These are phyloP conservation scores for Wickerhamomyces sp. DNA, from an alignment of 1,139 yeast genomes.

Conservation along the genomic window DNA sequence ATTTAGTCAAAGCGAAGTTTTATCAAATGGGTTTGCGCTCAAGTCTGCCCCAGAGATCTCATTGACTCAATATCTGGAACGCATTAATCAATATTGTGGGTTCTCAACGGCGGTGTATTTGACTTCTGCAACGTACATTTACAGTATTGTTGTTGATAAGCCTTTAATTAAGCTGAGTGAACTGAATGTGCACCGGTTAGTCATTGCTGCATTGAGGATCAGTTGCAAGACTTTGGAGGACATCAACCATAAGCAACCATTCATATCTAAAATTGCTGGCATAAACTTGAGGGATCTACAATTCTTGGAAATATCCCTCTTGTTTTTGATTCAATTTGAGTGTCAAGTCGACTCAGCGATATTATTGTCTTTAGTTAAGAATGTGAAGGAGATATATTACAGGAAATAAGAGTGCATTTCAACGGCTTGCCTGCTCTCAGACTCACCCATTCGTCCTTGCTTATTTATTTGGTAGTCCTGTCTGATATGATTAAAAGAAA, in stretches of 20 bases:
- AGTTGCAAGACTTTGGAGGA: slow-evolving; percentile 51
- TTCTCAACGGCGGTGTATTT: slow-evolving; percentile 40
- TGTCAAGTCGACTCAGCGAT: slow-evolving; percentile 18
- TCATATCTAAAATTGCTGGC: slow-evolving; percentile 51
- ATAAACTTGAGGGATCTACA: slow-evolving; percentile 38
- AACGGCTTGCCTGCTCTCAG: too few relatives aligned
- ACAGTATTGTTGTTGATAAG: slow-evolving; percentile 28
- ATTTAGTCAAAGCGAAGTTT: slow-evolving; percentile 6
- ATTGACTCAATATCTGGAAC: slow-evolving; percentile 31
- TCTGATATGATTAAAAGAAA: too few relatives aligned
- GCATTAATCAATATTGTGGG: slow-evolving; percentile 39
- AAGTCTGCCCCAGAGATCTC: slow-evolving; percentile 33
- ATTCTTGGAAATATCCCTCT: slow-evolving; percentile 42
- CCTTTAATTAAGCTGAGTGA: slow-evolving; percentile 33
- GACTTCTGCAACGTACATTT: slow-evolving; percentile 32
- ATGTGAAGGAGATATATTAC: slow-evolving; percentile 4
- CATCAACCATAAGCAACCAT: slow-evolving; percentile 42
- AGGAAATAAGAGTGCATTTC: not conserved
- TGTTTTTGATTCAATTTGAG: slow-evolving; percentile 33
- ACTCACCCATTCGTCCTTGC: not conserved
- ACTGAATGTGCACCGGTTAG: slow-evolving; percentile 41
- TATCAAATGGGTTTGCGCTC: slow-evolving; percentile 33
- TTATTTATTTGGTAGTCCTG: too few relatives aligned
- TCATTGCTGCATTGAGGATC: slow-evolving; percentile 43
- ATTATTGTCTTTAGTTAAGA: slow-evolving; percentile 5